These are phyloP conservation scores for Rhizopogon salebrosus DNA, from an alignment of 768 basidiomycete species.

Conservation along the genomic window DNA sequence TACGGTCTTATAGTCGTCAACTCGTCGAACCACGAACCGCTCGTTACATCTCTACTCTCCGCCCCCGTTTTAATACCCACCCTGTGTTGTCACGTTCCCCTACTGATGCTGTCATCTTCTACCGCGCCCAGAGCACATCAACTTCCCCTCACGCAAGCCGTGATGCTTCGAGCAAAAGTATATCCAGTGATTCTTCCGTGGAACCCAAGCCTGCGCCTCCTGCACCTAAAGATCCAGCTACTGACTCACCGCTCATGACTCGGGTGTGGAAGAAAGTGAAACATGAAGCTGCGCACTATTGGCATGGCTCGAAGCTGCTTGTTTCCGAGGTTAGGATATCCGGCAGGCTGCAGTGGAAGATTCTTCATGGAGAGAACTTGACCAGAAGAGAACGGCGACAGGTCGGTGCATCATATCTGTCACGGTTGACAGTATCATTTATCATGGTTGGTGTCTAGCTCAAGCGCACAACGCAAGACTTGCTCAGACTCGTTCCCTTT, in stretches of 20 bases:
- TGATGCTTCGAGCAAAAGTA: not conserved
- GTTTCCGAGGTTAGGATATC: slow-evolving; percentile 94
- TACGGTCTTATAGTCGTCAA: slow-evolving; percentile 28
- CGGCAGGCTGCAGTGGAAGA: slow-evolving; percentile 81
- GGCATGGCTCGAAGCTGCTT: slow-evolving; percentile 92
- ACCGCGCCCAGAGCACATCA: slow-evolving; percentile 33
- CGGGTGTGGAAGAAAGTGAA: slow-evolving; percentile 91
- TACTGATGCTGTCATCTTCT: slow-evolving; percentile 11
- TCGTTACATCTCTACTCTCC: slow-evolving; percentile 13
- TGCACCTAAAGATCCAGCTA: slow-evolving; percentile 36
- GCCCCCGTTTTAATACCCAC: slow-evolving; percentile 9
- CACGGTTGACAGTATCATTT: not conserved
- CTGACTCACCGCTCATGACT: slow-evolving; percentile 41
- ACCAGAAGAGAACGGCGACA: slow-evolving; percentile 93
- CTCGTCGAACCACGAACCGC: slow-evolving; percentile 18
- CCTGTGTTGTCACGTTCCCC: slow-evolving; percentile 12
- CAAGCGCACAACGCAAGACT: slow-evolving; percentile 88
- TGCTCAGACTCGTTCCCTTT: slow-evolving; percentile 92
- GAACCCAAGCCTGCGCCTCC: slow-evolving; percentile 49
- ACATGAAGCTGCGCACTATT: slow-evolving; percentile 94
- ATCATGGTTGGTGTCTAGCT: slow-evolving; percentile 43
- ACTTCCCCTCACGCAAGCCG: slow-evolving; percentile 14
- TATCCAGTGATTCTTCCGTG: slow-evolving; percentile 12
- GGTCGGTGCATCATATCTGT: slow-evolving; percentile 36
- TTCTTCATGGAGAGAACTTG: slow-evolving; percentile 84